phyloP scores from a whole-genome alignment of 2,329 filamentous ascomycete species.

The Arthrobotrys entomopaga region DNA sequence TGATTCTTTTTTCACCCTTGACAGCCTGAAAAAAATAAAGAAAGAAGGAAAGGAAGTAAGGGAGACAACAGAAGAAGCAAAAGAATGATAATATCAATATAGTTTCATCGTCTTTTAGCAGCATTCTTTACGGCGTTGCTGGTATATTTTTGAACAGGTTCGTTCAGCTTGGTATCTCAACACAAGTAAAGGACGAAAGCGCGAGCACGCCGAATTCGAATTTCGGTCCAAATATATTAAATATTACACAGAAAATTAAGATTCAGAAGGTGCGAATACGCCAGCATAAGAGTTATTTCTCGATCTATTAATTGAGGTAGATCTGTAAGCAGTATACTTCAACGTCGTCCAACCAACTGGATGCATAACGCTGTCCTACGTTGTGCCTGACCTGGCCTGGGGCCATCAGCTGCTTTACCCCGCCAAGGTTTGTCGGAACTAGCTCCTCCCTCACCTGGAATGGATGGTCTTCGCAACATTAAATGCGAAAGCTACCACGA shows the following conservation, averaged over 20 bases:
- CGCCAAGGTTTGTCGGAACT: conserved; percentile 40
- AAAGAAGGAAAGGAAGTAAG: too few species aligned
- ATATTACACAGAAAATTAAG: conserved; percentile 21
- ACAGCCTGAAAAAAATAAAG: too few species aligned
- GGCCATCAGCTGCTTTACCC: conserved; percentile 45
- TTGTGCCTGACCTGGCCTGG: conserved; percentile 11
- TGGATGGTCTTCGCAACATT: conserved; percentile 48
- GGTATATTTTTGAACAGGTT: too few species aligned
- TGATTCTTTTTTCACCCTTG: too few species aligned
- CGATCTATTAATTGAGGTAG: conserved; percentile 9
- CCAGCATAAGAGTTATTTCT: background rate
- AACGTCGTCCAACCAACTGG: background rate
- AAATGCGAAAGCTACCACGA: conserved; percentile 21
- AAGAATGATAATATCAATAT: too few species aligned
- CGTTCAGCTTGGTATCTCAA: too few species aligned
- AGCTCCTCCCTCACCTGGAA: conserved; percentile 53
- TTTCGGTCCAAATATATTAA: too few species aligned
- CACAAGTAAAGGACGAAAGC: too few species aligned
- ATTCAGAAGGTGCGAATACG: conserved; percentile 31
- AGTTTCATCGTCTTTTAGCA: too few species aligned
- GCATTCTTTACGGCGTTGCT: too few species aligned
- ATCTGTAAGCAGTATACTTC: conserved; percentile 13
- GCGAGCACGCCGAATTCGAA: too few species aligned
- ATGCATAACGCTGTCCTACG: conserved; percentile 36
- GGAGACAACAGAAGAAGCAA: too few species aligned